phyloP scores from a whole-genome alignment of 495 filamentous ascomycete genomes.

The Sabuloglossum arenarium region DNA sequence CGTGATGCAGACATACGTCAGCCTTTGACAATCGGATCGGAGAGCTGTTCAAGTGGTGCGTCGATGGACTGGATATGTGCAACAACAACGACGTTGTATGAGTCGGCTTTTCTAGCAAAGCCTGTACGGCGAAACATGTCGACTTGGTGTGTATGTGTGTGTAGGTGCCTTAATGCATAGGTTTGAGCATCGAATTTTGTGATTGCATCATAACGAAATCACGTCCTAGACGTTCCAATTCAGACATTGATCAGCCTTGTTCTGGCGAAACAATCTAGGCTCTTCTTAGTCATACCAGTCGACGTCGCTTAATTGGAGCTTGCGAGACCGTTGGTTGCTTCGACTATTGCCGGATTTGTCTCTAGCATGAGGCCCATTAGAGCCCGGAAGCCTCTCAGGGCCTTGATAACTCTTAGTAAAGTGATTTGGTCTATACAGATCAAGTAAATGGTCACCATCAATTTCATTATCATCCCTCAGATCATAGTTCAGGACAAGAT shows the following conservation, averaged over 20 bases:
- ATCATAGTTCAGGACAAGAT: conserved; percentile 89
- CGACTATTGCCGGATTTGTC: conserved; percentile 57
- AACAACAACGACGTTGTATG: background rate
- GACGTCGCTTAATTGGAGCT: conserved; percentile 87
- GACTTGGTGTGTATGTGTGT: too few species aligned
- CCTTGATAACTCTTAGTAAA: conserved; percentile 9
- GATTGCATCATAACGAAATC: background rate
- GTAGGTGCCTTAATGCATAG: background rate
- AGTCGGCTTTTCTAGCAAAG: background rate
- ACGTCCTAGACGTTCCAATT: background rate
- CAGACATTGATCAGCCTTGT: background rate
- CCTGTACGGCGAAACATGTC: background rate
- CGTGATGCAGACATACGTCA: background rate
- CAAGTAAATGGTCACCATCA: conserved; percentile 40
- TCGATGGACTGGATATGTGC: background rate
- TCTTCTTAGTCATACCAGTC: conserved; percentile 44
- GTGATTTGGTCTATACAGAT: conserved; percentile 19
- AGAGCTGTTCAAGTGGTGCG: background rate
- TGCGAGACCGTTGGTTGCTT: conserved; percentile 62
- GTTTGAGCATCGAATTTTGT: background rate
- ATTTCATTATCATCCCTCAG: conserved; percentile 55
- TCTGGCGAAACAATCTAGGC: background rate
- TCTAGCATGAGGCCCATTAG: conserved; percentile 15
- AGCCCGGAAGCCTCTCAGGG: conserved; percentile 20
- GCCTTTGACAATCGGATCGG: background rate